Evolutionary conservation across 2,329 filamentous ascomycete species (phyloP), one percentile per base, ranked within the genome.

Genomic region (Nectriaceae sp.): DNA sequence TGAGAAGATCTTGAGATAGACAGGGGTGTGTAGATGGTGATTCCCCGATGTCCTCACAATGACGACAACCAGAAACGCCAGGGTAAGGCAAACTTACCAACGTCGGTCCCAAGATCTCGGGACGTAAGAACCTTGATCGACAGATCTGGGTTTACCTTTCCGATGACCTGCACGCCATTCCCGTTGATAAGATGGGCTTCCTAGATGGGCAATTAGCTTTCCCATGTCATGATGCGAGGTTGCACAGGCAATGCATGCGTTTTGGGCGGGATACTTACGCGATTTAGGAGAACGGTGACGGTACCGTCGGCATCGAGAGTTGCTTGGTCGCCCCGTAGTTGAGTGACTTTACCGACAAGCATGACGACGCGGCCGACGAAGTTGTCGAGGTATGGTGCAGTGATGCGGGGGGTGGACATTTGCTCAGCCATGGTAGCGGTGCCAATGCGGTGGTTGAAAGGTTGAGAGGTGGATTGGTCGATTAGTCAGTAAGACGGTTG

Each of bases 281-380:
- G 78, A 65, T 89, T 91, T 56, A 97, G 69, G 16, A 87, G 74
- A 2, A 90, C 77, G 1, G 85, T 89, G 21, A 97, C 82, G 19
- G 84, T 80, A 0, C 93, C 93, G 21, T 84, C 87, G 5, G 90
- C 87, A 48, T 96, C 90, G 22, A 97, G 80, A 5, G 84, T 83
- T 0, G 91, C 93, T 42, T 82, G 80, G 44, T 94, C 89, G 57
- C 92, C 92, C 43, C 86, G 85, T 20, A 97, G 77, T 62, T 94
- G 86, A 4, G 83, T 81, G 40, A 97, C 91, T 62, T 88, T 91
- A 62, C 94, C 94, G 4, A 96, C 79, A 46, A 97, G 77, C 61
- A 91, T 91, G 54, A 97, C 89, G 53, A 88, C 89, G 56, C 83
- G 80, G 57, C 78, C 77, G 57, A 85, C 78, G 73, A 92, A 96